Conservation (phyloP, 2,329 filamentous ascomycete genomes). For the Geoglossum cookeanum region DNA sequence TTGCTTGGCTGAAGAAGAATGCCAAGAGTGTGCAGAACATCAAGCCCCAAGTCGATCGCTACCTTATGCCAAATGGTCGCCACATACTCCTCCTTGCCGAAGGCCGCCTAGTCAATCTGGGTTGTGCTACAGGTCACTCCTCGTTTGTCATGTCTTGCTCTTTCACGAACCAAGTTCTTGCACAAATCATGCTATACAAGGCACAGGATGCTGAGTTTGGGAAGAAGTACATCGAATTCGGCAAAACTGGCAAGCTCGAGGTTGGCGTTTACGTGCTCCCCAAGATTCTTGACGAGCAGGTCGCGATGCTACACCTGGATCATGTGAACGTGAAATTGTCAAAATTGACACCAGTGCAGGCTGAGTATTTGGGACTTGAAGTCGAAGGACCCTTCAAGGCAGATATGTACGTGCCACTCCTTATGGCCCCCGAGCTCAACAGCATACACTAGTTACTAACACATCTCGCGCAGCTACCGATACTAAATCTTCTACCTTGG, state of each 20-base stretch:
- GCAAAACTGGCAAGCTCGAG: conserved; percentile 74
- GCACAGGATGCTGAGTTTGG: conserved; percentile 68
- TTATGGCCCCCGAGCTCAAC: conserved; percentile 4
- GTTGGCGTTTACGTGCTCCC: conserved; percentile 90
- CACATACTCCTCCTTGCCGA: conserved; percentile 98
- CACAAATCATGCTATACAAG: conserved; percentile 98
- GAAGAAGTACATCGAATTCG: conserved; percentile 92
- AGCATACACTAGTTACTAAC: conserved; percentile 11
- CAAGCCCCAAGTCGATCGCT: conserved; percentile 99
- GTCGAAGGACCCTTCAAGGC: conserved; percentile 87
- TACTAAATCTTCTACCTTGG: conserved; percentile 33
- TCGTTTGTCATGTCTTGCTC: conserved; percentile 99
- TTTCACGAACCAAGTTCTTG: conserved; percentile 99
- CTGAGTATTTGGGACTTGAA: conserved; percentile 81
- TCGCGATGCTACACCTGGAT: conserved; percentile 77
- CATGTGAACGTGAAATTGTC: conserved; percentile 93
- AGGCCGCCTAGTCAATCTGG: conserved; percentile 97
- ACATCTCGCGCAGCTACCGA: conserved; percentile 34
- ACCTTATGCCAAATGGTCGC: conserved; percentile 77
- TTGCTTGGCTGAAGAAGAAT: conserved; percentile 98
- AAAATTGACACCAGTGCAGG: conserved; percentile 67
- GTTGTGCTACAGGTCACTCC: conserved; percentile 96
- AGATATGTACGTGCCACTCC: conserved; percentile 49
- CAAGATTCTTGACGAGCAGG: conserved; percentile 98
- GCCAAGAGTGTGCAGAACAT: conserved; percentile 89